Base-by-base conservation (phyloP, 345 rosid genomes). In the Lenwebbia sp. region DNA sequence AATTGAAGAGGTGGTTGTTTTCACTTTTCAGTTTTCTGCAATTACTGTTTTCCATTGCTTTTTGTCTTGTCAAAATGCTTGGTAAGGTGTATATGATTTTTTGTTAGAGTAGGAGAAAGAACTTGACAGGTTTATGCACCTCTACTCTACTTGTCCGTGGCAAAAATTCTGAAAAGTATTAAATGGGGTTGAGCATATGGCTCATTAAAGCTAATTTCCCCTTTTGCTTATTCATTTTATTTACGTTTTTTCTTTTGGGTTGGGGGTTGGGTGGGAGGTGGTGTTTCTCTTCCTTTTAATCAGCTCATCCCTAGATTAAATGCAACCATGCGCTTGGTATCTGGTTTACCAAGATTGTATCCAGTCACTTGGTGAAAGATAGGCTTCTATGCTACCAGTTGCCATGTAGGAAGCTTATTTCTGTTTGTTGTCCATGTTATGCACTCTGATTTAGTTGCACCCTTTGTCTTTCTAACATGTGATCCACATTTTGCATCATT, bases 1-100 rank as follows among this genome's bases (percentile, higher is more conserved):
- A 7, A 91, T 96, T 70, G 94, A 94, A 90, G 99, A 97, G 99
- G 99, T 97, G 54, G 58, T 41, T 84, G 41, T 90, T 86, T 47
- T 28, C 82, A 44, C 84, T 41, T 56, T 83, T 25, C 56, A 15
- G 19, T 78, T 53, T 6, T 8, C 56, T 56, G 62, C 19, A 57
- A 56, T 86, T 23, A 78, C 83, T 86, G 52, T 53, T 58, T 44
- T 22, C 81, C 47, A 9, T 70, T 37, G 26, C 47, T 70, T 70
- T 70, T 51, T 47, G 47, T 37, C 26, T 10, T 44, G 26, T 44
- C 47, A 37, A 70, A 70, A 37, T 70, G 81, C 81, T 19, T 70
- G 44, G 47, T 70, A 37, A 70, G 4, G 47, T 56, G 15, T 40
- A 57, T 78, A 54, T 84, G n/a, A 85, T 40, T 51, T 11, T 51